These are phyloP conservation scores for Nitzschia sp. DNA, from an alignment of 108 stramenopile genomes.

Conservation along the genomic window DNA sequence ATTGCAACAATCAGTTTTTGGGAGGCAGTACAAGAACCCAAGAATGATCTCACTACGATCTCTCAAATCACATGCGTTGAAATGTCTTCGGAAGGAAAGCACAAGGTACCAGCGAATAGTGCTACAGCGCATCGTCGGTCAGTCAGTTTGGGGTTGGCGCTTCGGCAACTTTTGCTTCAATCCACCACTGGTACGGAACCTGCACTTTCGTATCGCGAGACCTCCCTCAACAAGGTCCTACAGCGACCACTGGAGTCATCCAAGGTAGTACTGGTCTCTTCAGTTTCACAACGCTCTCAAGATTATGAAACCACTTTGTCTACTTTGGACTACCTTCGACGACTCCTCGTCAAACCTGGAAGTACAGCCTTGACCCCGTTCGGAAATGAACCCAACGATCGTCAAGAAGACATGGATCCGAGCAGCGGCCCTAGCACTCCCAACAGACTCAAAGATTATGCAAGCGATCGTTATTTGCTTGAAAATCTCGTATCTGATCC, in stretches of 20 bases:
- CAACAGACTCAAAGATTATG: constrained; percentile 7
- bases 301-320: constrained; percentile 61
- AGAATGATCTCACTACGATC: constrained; percentile 7
- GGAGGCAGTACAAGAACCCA: background rate
- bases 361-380: constrained; percentile 59
- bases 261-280: constrained; percentile 58
- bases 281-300: constrained; percentile 48
- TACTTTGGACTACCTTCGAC: constrained; percentile 63
- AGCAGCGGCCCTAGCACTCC: background rate
- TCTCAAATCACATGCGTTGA: constrained; percentile 37
- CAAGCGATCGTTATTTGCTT: constrained; percentile 27
- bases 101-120: background rate
- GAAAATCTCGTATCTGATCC: constrained; percentile 74
- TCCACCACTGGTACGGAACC: constrained; percentile 4
- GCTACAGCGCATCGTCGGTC: constrained; percentile 7
- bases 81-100: background rate
- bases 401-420: background rate
- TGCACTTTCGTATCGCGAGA: constrained; percentile 61
- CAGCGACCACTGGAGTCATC: constrained; percentile 64
- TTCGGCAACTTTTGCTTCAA: constrained; percentile 26
- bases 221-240: constrained; percentile 70
- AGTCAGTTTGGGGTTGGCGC: constrained; percentile 31
- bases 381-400: background rate
- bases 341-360: constrained; percentile 49
- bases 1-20: constrained; percentile 28